phyloP scores from a whole-genome alignment of 441 rosid genomes.

The Theobroma grandiflorum region DNA sequence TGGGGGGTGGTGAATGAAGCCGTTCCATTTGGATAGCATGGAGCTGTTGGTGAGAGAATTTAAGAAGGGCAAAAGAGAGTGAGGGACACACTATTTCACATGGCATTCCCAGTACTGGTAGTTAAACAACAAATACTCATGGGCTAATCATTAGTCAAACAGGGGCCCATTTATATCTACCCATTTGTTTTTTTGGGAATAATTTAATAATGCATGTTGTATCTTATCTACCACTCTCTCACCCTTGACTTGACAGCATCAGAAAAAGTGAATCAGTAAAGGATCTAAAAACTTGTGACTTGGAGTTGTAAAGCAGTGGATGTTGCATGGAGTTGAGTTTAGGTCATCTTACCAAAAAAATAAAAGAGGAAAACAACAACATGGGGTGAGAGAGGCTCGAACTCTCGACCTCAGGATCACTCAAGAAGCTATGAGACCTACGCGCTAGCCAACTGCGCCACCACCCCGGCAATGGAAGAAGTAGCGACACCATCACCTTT shows the following conservation, averaged over 20 bases:
- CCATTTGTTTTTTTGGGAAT: background rate
- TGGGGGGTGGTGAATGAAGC: background rate
- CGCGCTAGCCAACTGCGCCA: conserved; percentile 58
- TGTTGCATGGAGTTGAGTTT: background rate
- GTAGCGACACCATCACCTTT: background rate
- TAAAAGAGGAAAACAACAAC: background rate
- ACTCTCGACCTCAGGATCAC: conserved; percentile 82
- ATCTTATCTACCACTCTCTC: background rate
- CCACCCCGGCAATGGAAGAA: background rate
- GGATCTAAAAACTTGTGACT: too few species aligned
- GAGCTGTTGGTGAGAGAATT: background rate
- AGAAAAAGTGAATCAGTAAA: background rate
- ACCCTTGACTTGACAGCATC: background rate
- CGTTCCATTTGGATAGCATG: background rate
- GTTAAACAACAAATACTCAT: background rate
- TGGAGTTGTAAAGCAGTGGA: background rate
- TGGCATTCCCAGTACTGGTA: background rate
- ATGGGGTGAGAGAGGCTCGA: conserved; percentile 83
- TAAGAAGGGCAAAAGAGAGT: background rate
- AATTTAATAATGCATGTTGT: background rate
- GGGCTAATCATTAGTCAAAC: background rate
- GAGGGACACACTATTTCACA: background rate
- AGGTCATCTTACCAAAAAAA: too few species aligned
- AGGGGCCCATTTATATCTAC: background rate
- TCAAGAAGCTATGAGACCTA: conserved; percentile 82